These are phyloP conservation scores for Xylariales sp. DNA, from an alignment of 2,329 filamentous ascomycete genomes.

Conservation along the genomic window DNA sequence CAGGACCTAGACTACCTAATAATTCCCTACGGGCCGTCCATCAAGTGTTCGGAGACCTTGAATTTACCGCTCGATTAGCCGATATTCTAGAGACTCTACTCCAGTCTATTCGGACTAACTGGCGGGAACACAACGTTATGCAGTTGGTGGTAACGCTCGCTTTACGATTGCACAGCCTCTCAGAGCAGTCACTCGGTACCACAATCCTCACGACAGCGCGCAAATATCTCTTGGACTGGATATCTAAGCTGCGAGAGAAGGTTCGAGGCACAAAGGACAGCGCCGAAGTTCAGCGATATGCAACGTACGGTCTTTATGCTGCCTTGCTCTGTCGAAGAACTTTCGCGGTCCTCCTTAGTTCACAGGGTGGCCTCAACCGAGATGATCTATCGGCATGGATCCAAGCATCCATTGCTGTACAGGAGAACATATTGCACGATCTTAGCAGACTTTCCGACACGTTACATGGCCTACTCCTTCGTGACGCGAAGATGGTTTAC, in stretches of 20 bases:
- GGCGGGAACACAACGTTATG: constrained; percentile 64
- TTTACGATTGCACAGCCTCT: constrained; percentile 27
- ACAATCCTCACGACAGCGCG: constrained; percentile 13
- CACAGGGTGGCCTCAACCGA: constrained; percentile 25
- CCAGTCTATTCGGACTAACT: constrained; percentile 62
- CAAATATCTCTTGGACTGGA: constrained; percentile 27
- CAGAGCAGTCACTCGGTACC: not conserved
- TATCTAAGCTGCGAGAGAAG: constrained; percentile 21
- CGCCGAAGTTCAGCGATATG: constrained; percentile 49
- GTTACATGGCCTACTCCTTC: constrained; percentile 55
- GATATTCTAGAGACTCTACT: constrained; percentile 60
- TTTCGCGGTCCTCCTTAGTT: constrained; percentile 32
- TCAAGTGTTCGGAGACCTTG: constrained; percentile 58
- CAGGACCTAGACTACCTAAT: constrained; percentile 58
- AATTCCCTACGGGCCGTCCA: constrained; percentile 61
- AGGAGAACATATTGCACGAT: constrained; percentile 58
- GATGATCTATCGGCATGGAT: constrained; percentile 43
- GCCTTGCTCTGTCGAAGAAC: constrained; percentile 63
- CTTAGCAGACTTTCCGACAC: constrained; percentile 49
- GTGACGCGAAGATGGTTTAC: constrained; percentile 59
- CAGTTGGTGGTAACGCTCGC: constrained; percentile 28
- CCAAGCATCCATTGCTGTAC: constrained; percentile 51
- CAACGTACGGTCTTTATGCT: constrained; percentile 63
- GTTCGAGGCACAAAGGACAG: not conserved
- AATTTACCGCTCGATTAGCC: constrained; percentile 61